Evolutionary conservation across 2,329 filamentous ascomycete species (phyloP), one percentile per base, ranked within the genome.

Genomic region (Neopestalotiopsis clavispora): DNA sequence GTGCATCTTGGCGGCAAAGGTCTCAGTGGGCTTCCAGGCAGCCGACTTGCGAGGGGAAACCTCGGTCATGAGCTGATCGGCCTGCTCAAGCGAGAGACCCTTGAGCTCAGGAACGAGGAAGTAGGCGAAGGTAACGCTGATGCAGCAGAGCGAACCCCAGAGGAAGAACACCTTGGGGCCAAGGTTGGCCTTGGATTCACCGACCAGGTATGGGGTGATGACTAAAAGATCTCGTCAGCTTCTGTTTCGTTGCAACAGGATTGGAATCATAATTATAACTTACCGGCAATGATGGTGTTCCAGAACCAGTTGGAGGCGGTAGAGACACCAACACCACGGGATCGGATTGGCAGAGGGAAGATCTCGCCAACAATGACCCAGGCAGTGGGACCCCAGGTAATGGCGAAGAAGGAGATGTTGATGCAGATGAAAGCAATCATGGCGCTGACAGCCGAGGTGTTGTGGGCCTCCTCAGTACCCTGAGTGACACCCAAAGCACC

Each of bases 381-480:
- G 66, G 92, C 88, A 64, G 90, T 91, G 6, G 94, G 93, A 63
- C 66, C 66, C 66, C 66, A 67, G 13, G 94, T 97, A 69, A 88
- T 90, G 70, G 94, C 94, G 80, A 97, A 97, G 87, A 92, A 95
- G 87, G 94, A 94, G 86, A 97, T 95, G 87, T 94, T 96, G 84
- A 97, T 91, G 84, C 91, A 92, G 78, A 96, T 96, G 84, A 97
- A 96, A 70, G 93, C 89, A 73, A 97, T 94, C 86, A 95, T 91
- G 64, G 92, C 89, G 74, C 88, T 85, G 75, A 88, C 86, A 42
- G 89, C 90, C 2, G 83, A 72, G 70, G 85, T 81, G 79, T 91
- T 89, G 82, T 87, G 66, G 75, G 84, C 84, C 7, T 84, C 80
- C 23, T 76, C 78, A 23, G 73, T 74, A 38, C 73, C 73, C 0